Conservation (phyloP, 805 yeast genomes). For the Saccharomycopsis fodiens region DNA sequence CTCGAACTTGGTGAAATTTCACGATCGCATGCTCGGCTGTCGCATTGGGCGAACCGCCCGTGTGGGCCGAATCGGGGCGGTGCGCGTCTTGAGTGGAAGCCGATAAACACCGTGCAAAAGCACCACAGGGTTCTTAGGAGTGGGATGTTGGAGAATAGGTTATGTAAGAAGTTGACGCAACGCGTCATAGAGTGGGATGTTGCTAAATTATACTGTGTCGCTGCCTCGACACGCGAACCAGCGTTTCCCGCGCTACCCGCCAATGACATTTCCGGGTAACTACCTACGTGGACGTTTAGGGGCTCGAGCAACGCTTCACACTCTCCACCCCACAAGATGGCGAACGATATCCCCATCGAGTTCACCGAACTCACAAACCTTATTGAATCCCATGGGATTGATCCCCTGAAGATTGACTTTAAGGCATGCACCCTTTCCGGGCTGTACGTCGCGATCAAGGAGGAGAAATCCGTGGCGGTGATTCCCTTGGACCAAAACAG, state of each 20-base stretch:
- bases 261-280: neutral
- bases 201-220: no score
- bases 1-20: no score
- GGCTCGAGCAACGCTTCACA: neutral
- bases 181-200: no score
- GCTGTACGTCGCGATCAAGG: conserved; percentile 58
- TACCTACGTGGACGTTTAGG: neutral
- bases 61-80: no score
- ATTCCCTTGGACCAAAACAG: conserved; percentile 73
- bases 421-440: conserved; percentile 92
- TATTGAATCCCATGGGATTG: conserved; percentile 38
- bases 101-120: no score
- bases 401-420: conserved; percentile 78
- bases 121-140: no score
- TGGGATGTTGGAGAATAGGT: no score
- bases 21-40: no score
- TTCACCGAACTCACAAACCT: conserved; percentile 92
- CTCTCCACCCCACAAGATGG: neutral
- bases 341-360: conserved; percentile 81
- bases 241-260: neutral
- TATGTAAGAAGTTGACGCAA: no score
- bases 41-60: no score
- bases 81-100: no score
- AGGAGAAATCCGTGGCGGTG: conserved; percentile 88
- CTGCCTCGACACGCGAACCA: no score